Base-by-base conservation (phyloP, 1,139 yeast genomes). In the Saccharomyces hybrid region DNA sequence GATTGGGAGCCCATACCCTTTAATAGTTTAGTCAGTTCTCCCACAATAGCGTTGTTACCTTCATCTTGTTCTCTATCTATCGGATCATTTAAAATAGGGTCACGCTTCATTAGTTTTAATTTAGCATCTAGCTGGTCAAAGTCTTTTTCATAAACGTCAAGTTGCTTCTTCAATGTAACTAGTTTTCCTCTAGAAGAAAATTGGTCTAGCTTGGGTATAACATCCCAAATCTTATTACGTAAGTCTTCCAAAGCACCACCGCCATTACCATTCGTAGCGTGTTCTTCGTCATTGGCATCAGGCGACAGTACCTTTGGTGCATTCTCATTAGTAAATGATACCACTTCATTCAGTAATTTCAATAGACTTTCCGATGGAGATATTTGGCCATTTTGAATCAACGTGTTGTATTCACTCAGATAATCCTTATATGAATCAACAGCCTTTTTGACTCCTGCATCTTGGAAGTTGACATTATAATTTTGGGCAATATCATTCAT, bases 381-480 rank as follows among this genome's bases (percentile, higher is more conserved):
- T 49, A n/a, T 56, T 51, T 16, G 57, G 48, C 1, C 16, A 31
- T n/a, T 41, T 34, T 41, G 51, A 21, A n/a, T 55, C 5, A 53
- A 32, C 2, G 28, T 47, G 11, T 58, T 51, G 51, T 65, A 64
- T 51, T 63, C 59, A 8, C 55, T 55, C 32, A 66, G 51, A 51
- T 79, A 82, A 56, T 83, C 80, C 56, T 82, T 84, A 71, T 76
- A 90, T 0, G 77, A 69, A 49, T 78, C 74, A 19, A 88, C 84
- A 0, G 95, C 84, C 9, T 75, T 78, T 66, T 88, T 88, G 19
- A 91, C 97, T 0, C 91, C 95, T 4, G 83, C 81, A 70, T 91
- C 97, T 67, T 90, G 91, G 73, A 88, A 89, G 68, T 90, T 90
- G 41, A 95, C 97, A 66, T 91, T 89, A 67, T 88, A 88, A 54